Percentiles rank a stretch among this genome's conserved stretches.
Conservation (phyloP, 208 protist genomes). For the Leishmania guyanensis region DNA sequence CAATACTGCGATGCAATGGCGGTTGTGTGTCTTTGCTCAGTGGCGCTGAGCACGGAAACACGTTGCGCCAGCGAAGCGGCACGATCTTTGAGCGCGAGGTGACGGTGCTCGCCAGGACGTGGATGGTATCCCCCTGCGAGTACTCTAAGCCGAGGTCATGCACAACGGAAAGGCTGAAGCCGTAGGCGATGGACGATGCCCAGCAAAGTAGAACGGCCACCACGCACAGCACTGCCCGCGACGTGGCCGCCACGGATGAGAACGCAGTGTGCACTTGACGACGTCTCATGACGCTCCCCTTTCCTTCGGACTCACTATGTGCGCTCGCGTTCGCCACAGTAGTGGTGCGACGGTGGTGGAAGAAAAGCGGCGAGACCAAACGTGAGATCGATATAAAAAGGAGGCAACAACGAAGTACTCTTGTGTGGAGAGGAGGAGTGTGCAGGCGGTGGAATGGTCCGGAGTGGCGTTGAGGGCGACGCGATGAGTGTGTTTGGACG, state of each 20-base stretch:
- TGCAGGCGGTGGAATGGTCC: neutral
- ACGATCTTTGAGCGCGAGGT: conserved; percentile 25
- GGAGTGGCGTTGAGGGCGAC: neutral
- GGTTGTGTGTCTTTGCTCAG: neutral
- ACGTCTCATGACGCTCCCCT: neutral
- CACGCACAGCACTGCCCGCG: neutral
- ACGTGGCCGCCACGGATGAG: neutral
- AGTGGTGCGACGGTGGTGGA: neutral
- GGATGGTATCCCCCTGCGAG: neutral
- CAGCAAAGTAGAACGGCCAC: conserved; percentile 15
- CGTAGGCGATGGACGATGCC: neutral
- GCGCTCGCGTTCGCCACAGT: neutral
- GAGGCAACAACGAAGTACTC: neutral
- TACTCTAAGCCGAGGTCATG: conserved; percentile 16
- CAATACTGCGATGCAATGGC: conserved; percentile 21
- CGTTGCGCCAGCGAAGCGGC: conserved; percentile 14
- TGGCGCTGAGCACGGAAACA: conserved; percentile 11
- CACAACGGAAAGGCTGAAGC: conserved; percentile 20
- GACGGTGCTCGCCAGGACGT: conserved; percentile 18
- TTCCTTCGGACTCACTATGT: neutral
- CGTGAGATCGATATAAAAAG: neutral
- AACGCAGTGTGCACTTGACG: neutral
- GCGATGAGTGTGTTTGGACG: neutral
- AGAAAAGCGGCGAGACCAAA: neutral
- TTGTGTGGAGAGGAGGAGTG: neutral